Percentiles rank a stretch among this genome's conserved stretches.
phyloP scores from a whole-genome alignment of 306 rosid genomes.

The Dalbergia cultrata region DNA sequence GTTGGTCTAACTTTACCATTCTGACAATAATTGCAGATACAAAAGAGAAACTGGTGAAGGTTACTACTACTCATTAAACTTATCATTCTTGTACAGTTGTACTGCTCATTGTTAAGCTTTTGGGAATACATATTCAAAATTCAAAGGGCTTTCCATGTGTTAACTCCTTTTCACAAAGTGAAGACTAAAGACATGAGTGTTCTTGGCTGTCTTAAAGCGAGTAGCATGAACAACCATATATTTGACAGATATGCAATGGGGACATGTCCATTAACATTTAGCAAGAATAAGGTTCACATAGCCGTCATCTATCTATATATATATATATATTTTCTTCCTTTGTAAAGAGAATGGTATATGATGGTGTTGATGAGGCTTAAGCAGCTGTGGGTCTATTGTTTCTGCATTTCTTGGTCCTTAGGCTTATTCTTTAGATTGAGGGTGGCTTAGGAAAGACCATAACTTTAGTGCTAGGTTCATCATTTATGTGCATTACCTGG shows the following conservation, averaged over 20 bases:
- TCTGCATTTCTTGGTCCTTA: slow-evolving; percentile 8
- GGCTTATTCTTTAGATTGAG: slow-evolving; percentile 26
- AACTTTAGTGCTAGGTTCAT: slow-evolving; percentile 48
- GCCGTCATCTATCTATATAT: slow-evolving; percentile 25
- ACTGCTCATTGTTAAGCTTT: slow-evolving; percentile 52
- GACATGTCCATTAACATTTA: slow-evolving; percentile 36
- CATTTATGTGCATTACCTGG: slow-evolving; percentile 51
- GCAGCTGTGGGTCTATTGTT: slow-evolving; percentile 18
- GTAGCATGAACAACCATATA: slow-evolving; percentile 28
- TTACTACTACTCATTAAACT: slow-evolving; percentile 22
- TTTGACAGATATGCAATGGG: slow-evolving; percentile 41
- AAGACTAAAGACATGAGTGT: slow-evolving; percentile 5
- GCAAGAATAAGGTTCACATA: slow-evolving; percentile 11
- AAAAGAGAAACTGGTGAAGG: slow-evolving; percentile 1
- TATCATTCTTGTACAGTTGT: neutral
- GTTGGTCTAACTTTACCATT: neutral
- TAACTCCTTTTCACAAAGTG: slow-evolving; percentile 47
- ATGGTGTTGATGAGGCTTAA: slow-evolving; percentile 44
- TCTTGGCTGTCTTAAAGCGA: slow-evolving; percentile 51
- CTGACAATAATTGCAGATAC: neutral
- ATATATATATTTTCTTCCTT: neutral
- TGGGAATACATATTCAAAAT: slow-evolving; percentile 48
- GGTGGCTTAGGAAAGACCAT: slow-evolving; percentile 41
- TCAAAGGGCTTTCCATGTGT: slow-evolving; percentile 47
- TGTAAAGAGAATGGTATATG: slow-evolving; percentile 45